phyloP scores from a whole-genome alignment of 2,329 filamentous ascomycete genomes.

The Microdochium paspali region DNA sequence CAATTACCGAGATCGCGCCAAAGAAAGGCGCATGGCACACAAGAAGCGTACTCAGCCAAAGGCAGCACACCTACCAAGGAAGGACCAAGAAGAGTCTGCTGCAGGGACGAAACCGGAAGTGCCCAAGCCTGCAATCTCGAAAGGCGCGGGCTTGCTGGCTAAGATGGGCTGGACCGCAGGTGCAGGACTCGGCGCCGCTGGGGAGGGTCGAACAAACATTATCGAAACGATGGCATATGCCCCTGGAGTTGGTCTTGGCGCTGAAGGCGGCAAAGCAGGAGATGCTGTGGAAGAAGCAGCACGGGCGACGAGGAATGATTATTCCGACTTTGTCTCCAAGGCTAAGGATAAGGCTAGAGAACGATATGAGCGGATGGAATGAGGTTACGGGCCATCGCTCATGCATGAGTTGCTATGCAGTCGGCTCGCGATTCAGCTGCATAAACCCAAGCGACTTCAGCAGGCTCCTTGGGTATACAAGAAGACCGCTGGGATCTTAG shows the following conservation, averaged over 20 bases:
- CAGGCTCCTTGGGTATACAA: too few relatives aligned
- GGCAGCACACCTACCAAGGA: constrained; percentile 14
- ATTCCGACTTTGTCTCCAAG: constrained; percentile 53
- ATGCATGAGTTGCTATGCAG: too few relatives aligned
- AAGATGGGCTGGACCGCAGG: constrained; percentile 67
- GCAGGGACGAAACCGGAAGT: constrained; percentile 27
- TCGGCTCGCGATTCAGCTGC: too few relatives aligned
- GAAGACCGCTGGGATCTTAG: too few relatives aligned
- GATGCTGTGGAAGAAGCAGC: constrained; percentile 57
- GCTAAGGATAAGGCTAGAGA: constrained; percentile 59
- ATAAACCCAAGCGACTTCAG: too few relatives aligned
- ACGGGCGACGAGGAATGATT: constrained; percentile 49
- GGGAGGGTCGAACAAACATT: constrained; percentile 52
- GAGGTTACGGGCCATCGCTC: background rate
- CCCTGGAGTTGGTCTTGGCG: constrained; percentile 60
- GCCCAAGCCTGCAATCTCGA: constrained; percentile 36
- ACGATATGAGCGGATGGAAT: constrained; percentile 48
- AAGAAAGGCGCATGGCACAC: constrained; percentile 53
- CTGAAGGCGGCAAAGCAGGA: constrained; percentile 59
- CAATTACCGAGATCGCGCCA: constrained; percentile 57
- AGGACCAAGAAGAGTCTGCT: constrained; percentile 16
- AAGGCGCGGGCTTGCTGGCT: constrained; percentile 57
- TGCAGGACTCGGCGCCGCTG: constrained; percentile 53
- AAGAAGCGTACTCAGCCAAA: constrained; percentile 49
- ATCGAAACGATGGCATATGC: constrained; percentile 57